Base-by-base conservation (phyloP, 257 asterid genomes). In the Striga asiatica region DNA sequence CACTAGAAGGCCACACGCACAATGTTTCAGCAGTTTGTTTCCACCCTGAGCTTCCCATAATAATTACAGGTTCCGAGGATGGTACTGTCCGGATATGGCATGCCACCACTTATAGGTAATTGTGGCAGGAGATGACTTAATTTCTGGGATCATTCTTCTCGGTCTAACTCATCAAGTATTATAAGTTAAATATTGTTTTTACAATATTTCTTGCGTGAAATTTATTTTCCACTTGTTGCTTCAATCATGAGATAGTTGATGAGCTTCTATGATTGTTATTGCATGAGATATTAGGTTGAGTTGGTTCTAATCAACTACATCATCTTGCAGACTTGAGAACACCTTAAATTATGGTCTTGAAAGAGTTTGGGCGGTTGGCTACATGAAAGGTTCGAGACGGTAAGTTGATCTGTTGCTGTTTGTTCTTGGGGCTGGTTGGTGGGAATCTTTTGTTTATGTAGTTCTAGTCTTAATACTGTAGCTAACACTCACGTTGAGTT, bases 81-180 rank as follows among this genome's bases (percentile, higher is more conserved):
- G 99, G 99, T 45, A 92, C 99, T n/a, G 99, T 88, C 48, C 97
- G 97, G 65, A 82, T 92, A 68, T 92, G 99, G 99, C 99, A 92
- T 69, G 50, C 99, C 24, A 92, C 99, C 66, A 92, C 97, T 13
- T 88, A 92, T 51, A 80, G 99, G 99, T 88, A 61, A 58, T 58
- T 45, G 20, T 55, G 58, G 58, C 65, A 17, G 13, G 14, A 31
- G 55, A 16, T 60, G 59, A 59, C 55, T 38, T 48, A 19, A n/a
- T n/a, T 50, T 66, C 29, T 23, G 42, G 22, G 17, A 32, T 52
- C 41, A 13, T 37, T 42, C 63, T 45, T 50, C 49, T 55, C 34
- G 28, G 12, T n/a, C 31, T 16, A 25, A 42, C 38, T 38, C 31
- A 21, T 19, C 29, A 50, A 61, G 45, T 39, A 55, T 13, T n/a